phyloP scores from a whole-genome alignment of 805 yeast genomes.

The Barnettozyma sucrosica region DNA sequence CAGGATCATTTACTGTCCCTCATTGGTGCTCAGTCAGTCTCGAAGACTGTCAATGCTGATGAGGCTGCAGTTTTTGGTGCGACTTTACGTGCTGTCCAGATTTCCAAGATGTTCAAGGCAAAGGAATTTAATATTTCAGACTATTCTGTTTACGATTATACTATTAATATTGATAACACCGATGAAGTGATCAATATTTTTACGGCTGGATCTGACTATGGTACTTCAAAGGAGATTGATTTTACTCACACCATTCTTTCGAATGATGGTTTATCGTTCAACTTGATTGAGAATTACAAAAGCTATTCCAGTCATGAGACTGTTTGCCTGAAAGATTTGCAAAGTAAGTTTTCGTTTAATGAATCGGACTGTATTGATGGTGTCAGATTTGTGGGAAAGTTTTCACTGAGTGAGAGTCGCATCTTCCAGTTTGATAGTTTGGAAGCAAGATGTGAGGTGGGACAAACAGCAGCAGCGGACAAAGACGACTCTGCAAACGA shows the following conservation, averaged over 20 bases:
- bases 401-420: constrained; percentile 43
- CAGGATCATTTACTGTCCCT: constrained; percentile 52
- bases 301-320: constrained; percentile 24
- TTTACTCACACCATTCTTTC: constrained; percentile 29
- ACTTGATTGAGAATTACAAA: constrained; percentile 28
- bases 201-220: constrained; percentile 39
- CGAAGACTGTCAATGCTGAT: constrained; percentile 90
- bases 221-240: constrained; percentile 30
- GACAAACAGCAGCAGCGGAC: constrained; percentile 5
- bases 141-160: constrained; percentile 44
- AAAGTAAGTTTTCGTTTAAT: constrained; percentile 29
- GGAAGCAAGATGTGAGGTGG: constrained; percentile 37
- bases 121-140: constrained; percentile 58
- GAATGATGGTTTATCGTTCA: constrained; percentile 30
- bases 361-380: constrained; percentile 34
- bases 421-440: constrained; percentile 42
- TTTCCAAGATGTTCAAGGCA: constrained; percentile 63
- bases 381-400: constrained; percentile 34
- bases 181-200: constrained; percentile 35
- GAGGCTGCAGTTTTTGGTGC: constrained; percentile 92
- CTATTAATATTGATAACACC: constrained; percentile 27
- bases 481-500: constrained; percentile 8
- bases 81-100: constrained; percentile 72
- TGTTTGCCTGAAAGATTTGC: constrained; percentile 6
- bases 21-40: constrained; percentile 54